A percentile compares a stretch with the other conserved stretches of the same genome.
phyloP scores from a whole-genome alignment of 305 asterid species.

The Euphrasia arctica region DNA sequence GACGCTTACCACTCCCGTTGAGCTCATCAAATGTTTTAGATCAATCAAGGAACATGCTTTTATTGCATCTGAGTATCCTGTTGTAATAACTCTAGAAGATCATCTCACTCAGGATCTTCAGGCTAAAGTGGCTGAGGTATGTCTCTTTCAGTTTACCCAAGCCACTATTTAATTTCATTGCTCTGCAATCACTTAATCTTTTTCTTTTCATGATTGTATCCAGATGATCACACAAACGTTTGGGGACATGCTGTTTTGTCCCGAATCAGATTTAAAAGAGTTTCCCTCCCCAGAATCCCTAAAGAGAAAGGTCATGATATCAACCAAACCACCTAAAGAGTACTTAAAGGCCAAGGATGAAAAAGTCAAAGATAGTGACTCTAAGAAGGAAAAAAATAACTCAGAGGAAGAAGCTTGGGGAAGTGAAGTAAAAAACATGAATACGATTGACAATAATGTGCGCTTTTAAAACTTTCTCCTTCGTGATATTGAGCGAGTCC shows the following conservation, averaged over 20 bases:
- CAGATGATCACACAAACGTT: slow-evolving; percentile 87
- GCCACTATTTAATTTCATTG: slow-evolving; percentile 13
- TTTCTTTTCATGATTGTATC: slow-evolving; percentile 25
- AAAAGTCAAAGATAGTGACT: slow-evolving; percentile 37
- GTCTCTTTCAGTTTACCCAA: slow-evolving; percentile 25
- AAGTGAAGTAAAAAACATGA: slow-evolving; percentile 41
- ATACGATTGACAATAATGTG: slow-evolving; percentile 46
- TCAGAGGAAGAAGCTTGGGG: slow-evolving; percentile 57
- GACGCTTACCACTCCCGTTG: slow-evolving; percentile 85
- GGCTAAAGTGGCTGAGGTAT: slow-evolving; percentile 84
- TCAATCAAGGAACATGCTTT: slow-evolving; percentile 84
- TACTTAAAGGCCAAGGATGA: slow-evolving; percentile 59
- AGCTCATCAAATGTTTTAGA: slow-evolving; percentile 69
- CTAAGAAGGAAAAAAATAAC: slow-evolving; percentile 39
- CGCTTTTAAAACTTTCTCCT: slow-evolving; percentile 17
- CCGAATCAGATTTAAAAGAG: slow-evolving; percentile 65
- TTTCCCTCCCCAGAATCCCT: slow-evolving; percentile 75
- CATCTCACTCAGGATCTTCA: slow-evolving; percentile 79
- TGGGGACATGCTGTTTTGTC: slow-evolving; percentile 73
- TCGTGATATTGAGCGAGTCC: slow-evolving; percentile 14
- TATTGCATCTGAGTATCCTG: slow-evolving; percentile 72
- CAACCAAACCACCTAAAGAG: slow-evolving; percentile 96
- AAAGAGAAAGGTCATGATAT: slow-evolving; percentile 64
- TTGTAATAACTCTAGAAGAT: slow-evolving; percentile 90
- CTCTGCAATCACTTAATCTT: slow-evolving; percentile 28